Base-by-base conservation (phyloP, 176 grass and related monocot genomes). In the Eragrostis curvula region DNA sequence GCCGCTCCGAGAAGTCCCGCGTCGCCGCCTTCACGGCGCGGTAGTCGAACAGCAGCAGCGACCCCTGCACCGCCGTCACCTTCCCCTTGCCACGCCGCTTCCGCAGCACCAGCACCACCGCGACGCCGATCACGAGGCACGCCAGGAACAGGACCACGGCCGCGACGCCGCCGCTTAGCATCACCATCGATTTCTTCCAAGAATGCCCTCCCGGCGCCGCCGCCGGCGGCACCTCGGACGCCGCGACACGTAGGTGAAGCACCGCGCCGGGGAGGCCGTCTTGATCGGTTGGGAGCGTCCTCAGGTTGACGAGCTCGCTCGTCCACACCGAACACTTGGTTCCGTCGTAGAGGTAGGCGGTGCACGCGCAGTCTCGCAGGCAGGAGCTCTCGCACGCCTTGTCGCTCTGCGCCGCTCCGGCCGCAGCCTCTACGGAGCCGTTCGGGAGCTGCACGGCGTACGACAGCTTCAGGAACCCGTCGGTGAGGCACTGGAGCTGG, bases 1-100 rank as follows among this genome's bases (percentile, higher is more conserved):
- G 82, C 82, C 85, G 85, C 82, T 85, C 77, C 25, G 70, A 47
- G 87, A 89, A 89, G 5, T 76, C 83, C 64, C 64, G 59, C 77
- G 82, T 85, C 70, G 77, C 77, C 36, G 77, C 68, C n/a, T 15
- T 80, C 55, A 89, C 77, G 7, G 87, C 71, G 10, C 21, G 71
- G 82, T 76, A 89, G 46, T 89, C 82, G 45, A 85, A 80, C 64
- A 85, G 64, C 82, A 89, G 64, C 82, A 89, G 25, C 25, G 87
- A 81, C 44, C 82, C 82, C 39, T 89, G 82, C 77, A 76, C 63
- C 51, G 77, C 77, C 45, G 87, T 81, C 70, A 89, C 77, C 71
- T 85, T 85, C 18, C 87, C 87, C 39, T 79, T 75, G 1, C 87
- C 52, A 36, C 32, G 70, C 53, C 77, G 82, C 77, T 52, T 85